A percentile compares a stretch with the other conserved stretches of the same genome.
These are phyloP conservation scores for Termitomyces sp. DNA, from an alignment of 768 basidiomycete species.

Conservation along the genomic window DNA sequence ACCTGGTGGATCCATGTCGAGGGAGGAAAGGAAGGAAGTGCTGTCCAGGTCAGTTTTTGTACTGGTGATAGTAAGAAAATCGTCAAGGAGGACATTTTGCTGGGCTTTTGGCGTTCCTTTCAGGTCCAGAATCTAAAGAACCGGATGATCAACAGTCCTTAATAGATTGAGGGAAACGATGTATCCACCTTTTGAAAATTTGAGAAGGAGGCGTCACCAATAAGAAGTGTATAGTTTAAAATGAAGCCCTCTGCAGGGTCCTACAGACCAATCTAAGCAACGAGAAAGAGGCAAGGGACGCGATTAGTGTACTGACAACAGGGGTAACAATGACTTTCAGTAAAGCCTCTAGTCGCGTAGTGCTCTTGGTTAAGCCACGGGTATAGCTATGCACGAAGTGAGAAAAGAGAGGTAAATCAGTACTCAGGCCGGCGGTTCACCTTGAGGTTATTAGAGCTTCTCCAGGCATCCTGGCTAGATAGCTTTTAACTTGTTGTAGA, in stretches of 20 bases:
- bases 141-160: no score
- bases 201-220: conserved; percentile 91
- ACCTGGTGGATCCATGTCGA: conserved; percentile 91
- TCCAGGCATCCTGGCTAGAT: conserved; percentile 80
- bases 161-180: background rate
- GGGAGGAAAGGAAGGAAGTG: conserved; percentile 87
- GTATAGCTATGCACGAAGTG: conserved; percentile 57
- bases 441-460: conserved; percentile 54
- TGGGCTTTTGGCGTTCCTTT: conserved; percentile 86
- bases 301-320: conserved; percentile 55
- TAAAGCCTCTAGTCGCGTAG: conserved; percentile 81
- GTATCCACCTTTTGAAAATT: conserved; percentile 94
- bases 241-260: conserved; percentile 94
- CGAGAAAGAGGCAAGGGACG: background rate
- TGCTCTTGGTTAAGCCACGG: conserved; percentile 76
- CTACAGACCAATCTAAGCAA: conserved; percentile 30
- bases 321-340: conserved; percentile 96
- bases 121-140: conserved; percentile 81
- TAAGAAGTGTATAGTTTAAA: conserved; percentile 90
- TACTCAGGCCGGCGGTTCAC: conserved; percentile 29
- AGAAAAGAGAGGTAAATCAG: conserved; percentile 7
- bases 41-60: conserved; percentile 85
- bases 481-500: conserved; percentile 81
- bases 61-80: conserved; percentile 90
- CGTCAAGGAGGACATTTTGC: conserved; percentile 88